phyloP scores from a whole-genome alignment of 2,329 filamentous ascomycete species.

The Grosmannia serpens region DNA sequence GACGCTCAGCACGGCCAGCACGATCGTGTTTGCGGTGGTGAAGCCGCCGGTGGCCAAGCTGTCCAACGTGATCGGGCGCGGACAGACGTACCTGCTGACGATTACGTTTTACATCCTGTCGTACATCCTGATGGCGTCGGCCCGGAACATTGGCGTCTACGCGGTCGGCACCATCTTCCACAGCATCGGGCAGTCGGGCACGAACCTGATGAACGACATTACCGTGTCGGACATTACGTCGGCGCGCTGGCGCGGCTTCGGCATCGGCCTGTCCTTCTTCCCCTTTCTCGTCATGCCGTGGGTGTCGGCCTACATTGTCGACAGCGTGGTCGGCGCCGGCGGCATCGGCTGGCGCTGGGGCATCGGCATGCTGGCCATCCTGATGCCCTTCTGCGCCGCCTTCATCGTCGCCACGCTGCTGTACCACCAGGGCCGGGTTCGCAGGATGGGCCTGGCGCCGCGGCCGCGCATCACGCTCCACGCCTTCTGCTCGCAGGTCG shows the following conservation, averaged over 20 bases:
- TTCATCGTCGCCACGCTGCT: conserved; percentile 31
- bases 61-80: conserved; percentile 49
- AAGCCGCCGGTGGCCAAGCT: conserved; percentile 52
- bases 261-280: conserved; percentile 35
- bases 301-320: conserved; percentile 38
- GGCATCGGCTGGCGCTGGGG: conserved; percentile 43
- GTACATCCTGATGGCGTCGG: conserved; percentile 45
- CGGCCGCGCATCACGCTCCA: conserved; percentile 9
- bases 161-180: conserved; percentile 46
- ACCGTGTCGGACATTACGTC: conserved; percentile 51
- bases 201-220: conserved; percentile 43
- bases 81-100: conserved; percentile 46
- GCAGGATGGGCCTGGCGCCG: not conserved
- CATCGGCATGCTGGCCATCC: conserved; percentile 24
- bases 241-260: conserved; percentile 36
- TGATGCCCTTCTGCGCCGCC: conserved; percentile 38
- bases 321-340: conserved; percentile 15
- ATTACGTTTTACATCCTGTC: conserved; percentile 42
- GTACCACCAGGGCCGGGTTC: not conserved
- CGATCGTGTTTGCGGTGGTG: conserved; percentile 35
- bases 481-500: conserved; percentile 25
- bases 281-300: conserved; percentile 46
- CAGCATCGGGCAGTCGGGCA: conserved; percentile 44
- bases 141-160: conserved; percentile 38
- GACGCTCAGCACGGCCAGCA: conserved; percentile 18